Evolutionary conservation across 164 flowering plant species (phyloP), one percentile per base, ranked within the genome.

Genomic region (Pachysandra terminalis): DNA sequence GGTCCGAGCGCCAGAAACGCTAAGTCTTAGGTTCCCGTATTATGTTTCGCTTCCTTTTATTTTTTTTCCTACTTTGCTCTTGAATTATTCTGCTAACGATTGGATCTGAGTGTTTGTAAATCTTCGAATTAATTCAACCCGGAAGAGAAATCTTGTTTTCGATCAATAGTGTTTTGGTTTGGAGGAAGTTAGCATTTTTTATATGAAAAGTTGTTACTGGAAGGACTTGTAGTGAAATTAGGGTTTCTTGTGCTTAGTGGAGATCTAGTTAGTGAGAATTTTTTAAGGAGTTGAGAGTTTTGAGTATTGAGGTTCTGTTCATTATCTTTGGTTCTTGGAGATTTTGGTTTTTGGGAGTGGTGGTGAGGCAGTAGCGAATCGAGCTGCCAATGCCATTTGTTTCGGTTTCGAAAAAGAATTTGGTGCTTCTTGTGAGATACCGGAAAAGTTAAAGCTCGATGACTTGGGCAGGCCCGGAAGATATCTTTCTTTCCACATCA

Each of bases 381-480:
- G 57, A 64, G 55, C 72, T 54, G 78, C 79, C 74, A 75, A 75
- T 78, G 76, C 79, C 70, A 75, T 73, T 78, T 55, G 69, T 35
- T 21, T 53, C 54, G 45, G 59, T 65, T 25, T 57, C 58, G 70
- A 56, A 37, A 56, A 37, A 12, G 45, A 55, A 23, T 57, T 70
- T 60, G 69, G 67, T 21, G 58, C 21, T 67, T 76, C 63, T 68
- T 67, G n/a, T n/a, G 61, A 32, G 23, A 24, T 37, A 41, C 67
- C 70, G 60, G 56, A 48, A 40, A 74, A 27, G 19, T 16, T 21
- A 62, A 35, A 27, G 35, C 32, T 53, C 70, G 26, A 84, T 82
- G 87, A 80, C 85, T 52, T 84, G 85, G 85, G 82, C 81, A 24
- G 72, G 80, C 35, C 66, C 84, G 12, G 87, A 82, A 55, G 85